These are phyloP conservation scores for Cercophora sp. DNA, from an alignment of 495 filamentous ascomycete species.

Conservation along the genomic window DNA sequence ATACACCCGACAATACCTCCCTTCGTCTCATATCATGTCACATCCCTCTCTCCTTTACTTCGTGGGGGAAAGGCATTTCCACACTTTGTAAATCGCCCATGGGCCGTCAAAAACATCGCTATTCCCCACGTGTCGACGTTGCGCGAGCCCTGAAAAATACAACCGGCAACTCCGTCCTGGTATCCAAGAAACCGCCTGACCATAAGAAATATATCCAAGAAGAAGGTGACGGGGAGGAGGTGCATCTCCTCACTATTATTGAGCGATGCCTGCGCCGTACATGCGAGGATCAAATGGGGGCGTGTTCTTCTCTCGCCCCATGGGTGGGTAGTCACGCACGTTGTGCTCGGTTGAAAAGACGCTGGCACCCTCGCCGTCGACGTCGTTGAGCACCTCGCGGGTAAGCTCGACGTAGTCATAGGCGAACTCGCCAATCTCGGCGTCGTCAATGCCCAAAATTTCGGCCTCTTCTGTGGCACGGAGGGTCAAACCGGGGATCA, in stretches of 20 bases:
- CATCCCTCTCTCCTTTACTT: neutral
- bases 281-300: constrained; percentile 15
- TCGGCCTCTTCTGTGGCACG: constrained; percentile 81
- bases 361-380: constrained; percentile 41
- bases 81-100: no score
- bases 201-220: neutral
- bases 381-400: constrained; percentile 71
- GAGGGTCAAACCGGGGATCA: constrained; percentile 78
- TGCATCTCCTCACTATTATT: neutral
- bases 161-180: neutral
- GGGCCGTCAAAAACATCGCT: no score
- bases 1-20: no score
- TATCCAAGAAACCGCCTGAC: neutral
- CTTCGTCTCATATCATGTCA: neutral
- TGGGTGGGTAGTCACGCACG: constrained; percentile 2
- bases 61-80: no score
- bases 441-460: constrained; percentile 88
- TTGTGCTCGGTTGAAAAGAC: constrained; percentile 26
- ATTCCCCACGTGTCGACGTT: no score
- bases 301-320: constrained; percentile 17
- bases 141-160: neutral
- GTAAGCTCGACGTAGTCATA: constrained; percentile 97
- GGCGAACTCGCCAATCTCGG: constrained; percentile 95
- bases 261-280: constrained; percentile 4
- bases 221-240: neutral